A percentile compares a stretch with the other conserved stretches of the same genome.
These are phyloP conservation scores for Blastocladiella emersonii DNA, from an alignment of 371 early-diverging fungal species.

Conservation along the genomic window DNA sequence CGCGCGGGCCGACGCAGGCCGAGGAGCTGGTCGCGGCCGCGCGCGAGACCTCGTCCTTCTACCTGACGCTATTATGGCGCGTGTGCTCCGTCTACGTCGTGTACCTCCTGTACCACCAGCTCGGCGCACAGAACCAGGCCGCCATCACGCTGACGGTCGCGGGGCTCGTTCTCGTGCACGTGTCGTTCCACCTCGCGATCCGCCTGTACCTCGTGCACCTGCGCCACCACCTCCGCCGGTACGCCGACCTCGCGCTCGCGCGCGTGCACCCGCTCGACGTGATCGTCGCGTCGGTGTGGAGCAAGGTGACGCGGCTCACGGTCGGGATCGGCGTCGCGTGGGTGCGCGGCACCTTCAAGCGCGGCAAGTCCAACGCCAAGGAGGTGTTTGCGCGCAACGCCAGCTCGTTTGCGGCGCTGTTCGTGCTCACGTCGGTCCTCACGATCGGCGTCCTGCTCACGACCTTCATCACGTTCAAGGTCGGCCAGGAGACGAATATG, in stretches of 20 bases:
- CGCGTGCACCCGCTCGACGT: neutral
- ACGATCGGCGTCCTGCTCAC: neutral
- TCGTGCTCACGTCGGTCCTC: conserved; percentile 1
- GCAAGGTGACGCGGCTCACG: neutral
- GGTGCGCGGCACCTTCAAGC: conserved; percentile 1
- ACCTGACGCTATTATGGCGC: neutral
- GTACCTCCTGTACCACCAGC: neutral
- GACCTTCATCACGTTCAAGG: neutral
- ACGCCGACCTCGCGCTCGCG: neutral
- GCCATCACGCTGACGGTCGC: neutral
- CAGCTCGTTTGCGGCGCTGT: conserved; percentile 3
- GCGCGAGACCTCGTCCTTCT: neutral
- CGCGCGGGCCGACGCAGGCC: too few species aligned
- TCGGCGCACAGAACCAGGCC: neutral
- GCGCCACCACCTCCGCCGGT: neutral
- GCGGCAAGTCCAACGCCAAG: conserved; percentile 1
- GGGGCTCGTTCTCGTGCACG: neutral
- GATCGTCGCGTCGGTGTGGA: neutral
- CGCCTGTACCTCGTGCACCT: neutral
- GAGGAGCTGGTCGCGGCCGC: too few species aligned
- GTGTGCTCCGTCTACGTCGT: neutral
- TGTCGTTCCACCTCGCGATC: neutral
- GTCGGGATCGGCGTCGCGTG: neutral
- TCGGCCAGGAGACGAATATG: neutral
- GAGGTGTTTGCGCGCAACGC: neutral